Evolutionary conservation across 176 grass and related monocot genomes (phyloP), one percentile per base, ranked within the genome.

Genomic region (Eragrostis curvula): DNA sequence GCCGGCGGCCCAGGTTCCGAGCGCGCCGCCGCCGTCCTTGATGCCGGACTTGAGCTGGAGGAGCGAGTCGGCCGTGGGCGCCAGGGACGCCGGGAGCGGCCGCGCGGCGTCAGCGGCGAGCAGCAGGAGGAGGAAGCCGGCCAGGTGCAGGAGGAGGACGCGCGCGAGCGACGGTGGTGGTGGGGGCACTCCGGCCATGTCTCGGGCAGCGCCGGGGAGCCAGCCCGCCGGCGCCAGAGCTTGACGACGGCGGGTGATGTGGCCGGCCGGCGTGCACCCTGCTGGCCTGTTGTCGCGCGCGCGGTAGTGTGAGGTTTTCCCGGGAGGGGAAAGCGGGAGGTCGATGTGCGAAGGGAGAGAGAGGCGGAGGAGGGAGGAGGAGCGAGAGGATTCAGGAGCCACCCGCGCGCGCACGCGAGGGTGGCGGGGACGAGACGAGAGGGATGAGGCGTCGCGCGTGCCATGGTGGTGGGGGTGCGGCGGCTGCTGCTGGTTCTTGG

Each of bases 21-120:
- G 92, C 41, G 50, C 62, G 27, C 36, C 84, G 20, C 7, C 2
- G 6, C 20, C 25, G 75, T 93, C 85, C 8, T 44, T 57, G 29
- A 98, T 77, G 44, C 77, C 79, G 41, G 59, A 27, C 82, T 90
- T 98, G 85, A 98, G 81, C 62, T 83, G 58, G 72, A 98, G 88
- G 27, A 98, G 96, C 58, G 73, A 68, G 65, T 88, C 79, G 53
- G 83, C 78, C 20, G 86, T 88, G 12, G 86, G 9, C 7, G 56
- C 46, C 8, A 21, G 61, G 18, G 79, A 67, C 20, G 53, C 16
- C 8, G 62, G 81, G 20, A 58, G 63, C 32, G 32, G 32, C 55
- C 79, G 69, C 28, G 83, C 83, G 57, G 87, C 69, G 41, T 68
- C 78, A 41, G 79, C 48, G 66, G 17, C 1, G 21, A 10, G 24